Conservation (phyloP, 1,284 basidiomycete species). For the Lignosus rhinocerotis region DNA sequence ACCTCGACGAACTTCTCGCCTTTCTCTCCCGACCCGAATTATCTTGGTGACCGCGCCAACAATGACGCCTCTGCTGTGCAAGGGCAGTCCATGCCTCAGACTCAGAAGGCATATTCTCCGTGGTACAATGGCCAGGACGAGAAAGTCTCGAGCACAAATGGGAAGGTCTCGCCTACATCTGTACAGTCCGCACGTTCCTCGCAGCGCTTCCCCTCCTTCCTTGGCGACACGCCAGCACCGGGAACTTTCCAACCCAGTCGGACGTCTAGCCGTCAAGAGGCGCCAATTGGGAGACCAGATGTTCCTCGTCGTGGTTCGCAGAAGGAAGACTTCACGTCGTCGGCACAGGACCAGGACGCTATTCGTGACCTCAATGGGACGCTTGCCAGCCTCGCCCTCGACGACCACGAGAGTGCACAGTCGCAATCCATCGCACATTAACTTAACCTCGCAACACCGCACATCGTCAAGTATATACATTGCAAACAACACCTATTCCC, state of each 20-base stretch:
- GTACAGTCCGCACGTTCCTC: constrained; percentile 44
- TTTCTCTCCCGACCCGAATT: constrained; percentile 43
- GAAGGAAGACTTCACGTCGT: constrained; percentile 39
- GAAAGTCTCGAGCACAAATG: constrained; percentile 29
- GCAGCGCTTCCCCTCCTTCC: constrained; percentile 44
- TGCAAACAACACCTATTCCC: constrained; percentile 9
- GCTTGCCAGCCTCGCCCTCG: constrained; percentile 71
- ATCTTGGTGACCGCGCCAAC: constrained; percentile 29
- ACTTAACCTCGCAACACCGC: constrained; percentile 7
- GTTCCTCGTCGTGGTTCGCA: constrained; percentile 27
- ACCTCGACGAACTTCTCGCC: constrained; percentile 37
- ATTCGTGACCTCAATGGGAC: constrained; percentile 75
- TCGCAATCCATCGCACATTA: constrained; percentile 24
- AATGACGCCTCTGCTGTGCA: constrained; percentile 21
- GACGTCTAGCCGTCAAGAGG: constrained; percentile 45
- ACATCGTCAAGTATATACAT: constrained; percentile 12
- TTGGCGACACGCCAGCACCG: constrained; percentile 36
- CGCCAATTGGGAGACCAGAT: constrained; percentile 42
- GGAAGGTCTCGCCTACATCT: constrained; percentile 47
- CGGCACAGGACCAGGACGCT: constrained; percentile 45
- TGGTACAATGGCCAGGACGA: constrained; percentile 41
- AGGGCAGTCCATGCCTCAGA: constrained; percentile 37
- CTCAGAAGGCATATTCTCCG: constrained; percentile 46
- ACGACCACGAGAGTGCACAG: constrained; percentile 34
- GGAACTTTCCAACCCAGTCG: constrained; percentile 38